phyloP scores from a whole-genome alignment of 169 alveolate genomes.

The Plasmodium inui region DNA sequence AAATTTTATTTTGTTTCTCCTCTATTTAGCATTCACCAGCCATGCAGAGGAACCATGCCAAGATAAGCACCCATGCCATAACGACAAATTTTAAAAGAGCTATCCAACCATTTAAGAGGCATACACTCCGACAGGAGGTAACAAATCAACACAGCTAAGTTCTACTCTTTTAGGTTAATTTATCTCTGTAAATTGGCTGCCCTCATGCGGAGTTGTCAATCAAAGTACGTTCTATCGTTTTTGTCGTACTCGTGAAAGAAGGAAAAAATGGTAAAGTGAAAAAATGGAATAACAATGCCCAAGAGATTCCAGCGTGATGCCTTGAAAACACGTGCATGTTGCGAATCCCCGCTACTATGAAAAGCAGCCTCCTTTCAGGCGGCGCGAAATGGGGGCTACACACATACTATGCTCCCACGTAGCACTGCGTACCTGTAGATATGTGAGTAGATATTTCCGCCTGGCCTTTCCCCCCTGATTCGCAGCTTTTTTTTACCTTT shows the following conservation, averaged over 20 bases:
- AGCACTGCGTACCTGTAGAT: not conserved
- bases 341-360: not conserved
- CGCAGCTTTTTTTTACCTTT: conserved; percentile 91
- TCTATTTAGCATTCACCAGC: not conserved
- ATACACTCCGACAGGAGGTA: not conserved
- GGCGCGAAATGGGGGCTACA: not conserved
- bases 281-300: not conserved
- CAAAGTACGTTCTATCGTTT: not conserved
- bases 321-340: not conserved
- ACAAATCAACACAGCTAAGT: not conserved
- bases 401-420: not conserved
- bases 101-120: not conserved
- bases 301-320: not conserved
- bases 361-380: not conserved
- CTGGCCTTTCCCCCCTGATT: not conserved
- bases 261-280: conserved; percentile 31
- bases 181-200: not conserved
- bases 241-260: not conserved
- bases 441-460: not conserved
- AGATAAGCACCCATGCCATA: not conserved
- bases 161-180: not conserved
- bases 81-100: not conserved
- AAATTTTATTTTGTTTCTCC: not conserved
- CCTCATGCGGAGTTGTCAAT: not conserved
- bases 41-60: not conserved